A percentile compares a stretch with the other conserved stretches of the same genome.
Conservation (phyloP, 345 rosid species). For the Corchorus capsularis region DNA sequence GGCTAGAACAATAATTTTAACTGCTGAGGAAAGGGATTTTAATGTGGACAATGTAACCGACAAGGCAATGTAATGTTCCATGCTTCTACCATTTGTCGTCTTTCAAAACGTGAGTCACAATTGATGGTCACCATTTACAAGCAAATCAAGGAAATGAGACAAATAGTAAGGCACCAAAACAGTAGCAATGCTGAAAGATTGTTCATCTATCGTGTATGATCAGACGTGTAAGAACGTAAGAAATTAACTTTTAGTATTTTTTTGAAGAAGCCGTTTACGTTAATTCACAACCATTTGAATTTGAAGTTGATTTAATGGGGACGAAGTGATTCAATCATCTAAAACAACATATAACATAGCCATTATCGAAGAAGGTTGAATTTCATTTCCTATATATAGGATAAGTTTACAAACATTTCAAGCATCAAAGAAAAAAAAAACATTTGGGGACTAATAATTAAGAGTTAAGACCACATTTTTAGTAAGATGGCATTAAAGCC, state of each 20-base stretch:
- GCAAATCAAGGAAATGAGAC: neutral
- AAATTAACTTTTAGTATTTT: neutral
- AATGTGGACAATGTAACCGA: neutral
- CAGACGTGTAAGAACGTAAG: neutral
- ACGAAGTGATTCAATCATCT: neutral
- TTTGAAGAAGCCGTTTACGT: neutral
- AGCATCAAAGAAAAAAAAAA: conserved; percentile 15
- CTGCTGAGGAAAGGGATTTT: neutral
- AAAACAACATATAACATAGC: neutral
- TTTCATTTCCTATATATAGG: conserved; percentile 2
- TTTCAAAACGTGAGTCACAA: neutral
- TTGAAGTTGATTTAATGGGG: neutral
- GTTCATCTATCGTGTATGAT: neutral
- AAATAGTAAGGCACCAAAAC: neutral
- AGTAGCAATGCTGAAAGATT: neutral
- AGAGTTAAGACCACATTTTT: neutral
- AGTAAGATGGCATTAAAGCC: neutral
- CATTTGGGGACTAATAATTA: neutral
- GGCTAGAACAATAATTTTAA: too few relatives aligned
- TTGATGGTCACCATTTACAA: neutral
- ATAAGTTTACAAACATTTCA: neutral
- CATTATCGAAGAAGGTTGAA: neutral
- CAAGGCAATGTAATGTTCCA: neutral
- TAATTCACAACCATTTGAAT: neutral
- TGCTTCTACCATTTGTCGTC: neutral